phyloP scores from a whole-genome alignment of 2,329 filamentous ascomycete genomes.

The Didymella glomerata region DNA sequence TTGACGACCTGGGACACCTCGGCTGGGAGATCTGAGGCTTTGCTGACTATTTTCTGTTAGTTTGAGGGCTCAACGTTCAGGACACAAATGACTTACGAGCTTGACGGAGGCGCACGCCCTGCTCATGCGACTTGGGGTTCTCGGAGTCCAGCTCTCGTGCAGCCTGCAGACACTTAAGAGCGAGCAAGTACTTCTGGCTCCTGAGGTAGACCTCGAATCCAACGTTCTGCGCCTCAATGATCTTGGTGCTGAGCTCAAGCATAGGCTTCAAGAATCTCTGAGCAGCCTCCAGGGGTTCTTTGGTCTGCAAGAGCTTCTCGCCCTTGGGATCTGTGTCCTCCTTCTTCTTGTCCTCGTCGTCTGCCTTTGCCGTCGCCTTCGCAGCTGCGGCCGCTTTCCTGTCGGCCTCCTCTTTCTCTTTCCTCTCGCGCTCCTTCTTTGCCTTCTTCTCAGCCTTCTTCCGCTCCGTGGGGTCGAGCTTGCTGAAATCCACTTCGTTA shows the following conservation, averaged over 20 bases:
- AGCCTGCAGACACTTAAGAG: constrained; percentile 83
- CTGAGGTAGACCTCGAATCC: constrained; percentile 92
- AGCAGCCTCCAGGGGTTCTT: constrained; percentile 83
- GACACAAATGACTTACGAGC: constrained; percentile 51
- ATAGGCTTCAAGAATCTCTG: constrained; percentile 86
- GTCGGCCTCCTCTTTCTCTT: constrained; percentile 78
- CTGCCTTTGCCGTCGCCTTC: constrained; percentile 66
- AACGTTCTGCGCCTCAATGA: constrained; percentile 80
- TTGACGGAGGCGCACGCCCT: constrained; percentile 74
- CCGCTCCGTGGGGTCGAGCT: constrained; percentile 67
- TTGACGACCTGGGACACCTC: constrained; percentile 75
- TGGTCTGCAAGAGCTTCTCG: constrained; percentile 78
- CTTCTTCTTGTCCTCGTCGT: constrained; percentile 75
- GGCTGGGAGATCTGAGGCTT: constrained; percentile 63
- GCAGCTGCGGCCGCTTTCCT: constrained; percentile 79
- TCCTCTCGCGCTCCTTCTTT: constrained; percentile 75
- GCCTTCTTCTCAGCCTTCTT: constrained; percentile 93
- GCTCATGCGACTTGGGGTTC: constrained; percentile 78
- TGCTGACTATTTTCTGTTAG: constrained; percentile 35
- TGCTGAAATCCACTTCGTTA: constrained; percentile 64
- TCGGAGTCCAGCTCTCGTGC: constrained; percentile 73
- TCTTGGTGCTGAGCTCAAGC: constrained; percentile 82
- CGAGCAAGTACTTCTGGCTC: constrained; percentile 84
- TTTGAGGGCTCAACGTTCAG: not conserved
- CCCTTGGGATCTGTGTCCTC: constrained; percentile 90